Evolutionary conservation across 2,329 filamentous ascomycete genomes (phyloP).

Genomic region (Didymella pinodella): DNA sequence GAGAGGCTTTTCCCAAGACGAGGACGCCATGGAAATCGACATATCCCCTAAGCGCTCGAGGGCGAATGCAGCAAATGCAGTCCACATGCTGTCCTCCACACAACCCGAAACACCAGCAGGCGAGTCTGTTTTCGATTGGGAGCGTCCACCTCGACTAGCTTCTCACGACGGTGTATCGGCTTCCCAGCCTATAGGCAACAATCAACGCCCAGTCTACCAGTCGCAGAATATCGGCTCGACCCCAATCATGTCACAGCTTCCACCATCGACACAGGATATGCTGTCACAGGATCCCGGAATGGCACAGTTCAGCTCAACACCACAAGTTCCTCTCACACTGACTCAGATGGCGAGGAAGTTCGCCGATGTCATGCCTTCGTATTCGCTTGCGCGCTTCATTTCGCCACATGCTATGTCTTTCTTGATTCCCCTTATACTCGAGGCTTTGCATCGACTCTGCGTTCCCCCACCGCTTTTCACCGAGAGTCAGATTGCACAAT

Average conservation of each 20-base stretch:
- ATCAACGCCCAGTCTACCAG: conserved; percentile 41
- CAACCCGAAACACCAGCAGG: conserved; percentile 81
- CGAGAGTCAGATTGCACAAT: conserved; percentile 42
- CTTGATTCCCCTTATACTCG: conserved; percentile 79
- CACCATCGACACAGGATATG: conserved; percentile 59
- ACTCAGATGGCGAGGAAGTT: conserved; percentile 91
- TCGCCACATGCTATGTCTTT: conserved; percentile 78
- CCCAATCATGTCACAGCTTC: conserved; percentile 42
- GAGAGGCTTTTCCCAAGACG: conserved; percentile 51
- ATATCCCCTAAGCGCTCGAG: conserved; percentile 44
- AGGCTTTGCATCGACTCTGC: conserved; percentile 84
- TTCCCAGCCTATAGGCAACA: conserved; percentile 49
- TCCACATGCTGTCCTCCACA: conserved; percentile 73
- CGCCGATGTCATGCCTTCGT: conserved; percentile 86
- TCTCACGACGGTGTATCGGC: conserved; percentile 47
- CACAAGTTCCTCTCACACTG: conserved; percentile 79
- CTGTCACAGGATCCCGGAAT: conserved; percentile 85
- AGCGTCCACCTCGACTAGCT: conserved; percentile 67
- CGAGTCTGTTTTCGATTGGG: conserved; percentile 87
- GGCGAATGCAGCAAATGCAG: conserved; percentile 39
- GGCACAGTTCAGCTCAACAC: conserved; percentile 82
- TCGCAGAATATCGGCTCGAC: conserved; percentile 24
- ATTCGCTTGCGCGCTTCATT: conserved; percentile 90
- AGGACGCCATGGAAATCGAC: conserved; percentile 76
- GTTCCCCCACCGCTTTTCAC: conserved; percentile 69